Percentiles rank a stretch among this genome's conserved stretches.
Conservation (phyloP, 805 yeast genomes). For the Saccharomyces jurei region DNA sequence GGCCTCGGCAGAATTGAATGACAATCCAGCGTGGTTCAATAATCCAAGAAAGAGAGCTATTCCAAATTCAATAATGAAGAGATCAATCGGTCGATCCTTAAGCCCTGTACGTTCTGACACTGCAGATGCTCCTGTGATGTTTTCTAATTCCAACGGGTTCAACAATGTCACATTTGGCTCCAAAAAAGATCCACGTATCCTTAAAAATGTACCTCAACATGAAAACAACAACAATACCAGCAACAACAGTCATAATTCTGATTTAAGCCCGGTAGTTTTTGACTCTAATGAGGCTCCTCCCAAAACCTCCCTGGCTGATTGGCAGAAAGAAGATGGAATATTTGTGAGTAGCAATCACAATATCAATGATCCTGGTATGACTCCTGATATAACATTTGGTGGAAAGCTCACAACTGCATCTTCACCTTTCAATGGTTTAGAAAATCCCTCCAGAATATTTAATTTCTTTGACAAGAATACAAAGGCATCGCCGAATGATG, state of each 20-base stretch:
- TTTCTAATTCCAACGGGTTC: conserved; percentile 21
- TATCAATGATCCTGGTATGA: conserved; percentile 1
- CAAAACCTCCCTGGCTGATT: conserved; percentile 33
- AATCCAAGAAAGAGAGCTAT: conserved; percentile 39
- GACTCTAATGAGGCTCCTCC: conserved; percentile 39
- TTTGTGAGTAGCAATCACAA: conserved; percentile 5
- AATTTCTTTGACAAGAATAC: neutral
- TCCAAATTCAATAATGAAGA: conserved; percentile 41
- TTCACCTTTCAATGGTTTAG: neutral
- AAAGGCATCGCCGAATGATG: neutral
- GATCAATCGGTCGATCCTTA: conserved; percentile 21
- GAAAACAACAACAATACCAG: conserved; percentile 8
- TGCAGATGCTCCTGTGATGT: conserved; percentile 1
- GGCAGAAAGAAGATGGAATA: conserved; percentile 35
- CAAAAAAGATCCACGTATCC: conserved; percentile 18
- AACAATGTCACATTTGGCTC: conserved; percentile 35
- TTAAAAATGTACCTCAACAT: conserved; percentile 5
- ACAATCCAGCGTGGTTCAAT: conserved; percentile 32
- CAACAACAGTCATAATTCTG: conserved; percentile 9
- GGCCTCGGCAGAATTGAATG: conserved; percentile 7
- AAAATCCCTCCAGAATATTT: neutral
- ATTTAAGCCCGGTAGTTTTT: conserved; percentile 13
- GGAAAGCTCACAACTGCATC: conserved; percentile 4
- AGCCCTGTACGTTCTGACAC: conserved; percentile 5
- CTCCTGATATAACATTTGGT: neutral